Conservation (phyloP, 768 basidiomycete genomes). For the Auricularia sp. region DNA sequence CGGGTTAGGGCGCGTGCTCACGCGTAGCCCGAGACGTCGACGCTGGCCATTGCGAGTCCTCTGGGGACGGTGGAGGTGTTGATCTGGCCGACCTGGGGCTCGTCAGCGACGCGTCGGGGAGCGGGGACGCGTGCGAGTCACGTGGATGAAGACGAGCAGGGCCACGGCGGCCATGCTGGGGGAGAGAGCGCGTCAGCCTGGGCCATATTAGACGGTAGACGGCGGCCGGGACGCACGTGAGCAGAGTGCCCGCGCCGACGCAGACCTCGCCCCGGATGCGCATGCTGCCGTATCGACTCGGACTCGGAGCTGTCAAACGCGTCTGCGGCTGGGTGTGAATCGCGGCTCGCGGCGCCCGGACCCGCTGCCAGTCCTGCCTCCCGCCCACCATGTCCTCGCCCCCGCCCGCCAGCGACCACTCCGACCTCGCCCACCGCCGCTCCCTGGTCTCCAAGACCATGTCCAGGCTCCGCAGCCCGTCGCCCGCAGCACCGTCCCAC, state of each 20-base stretch:
- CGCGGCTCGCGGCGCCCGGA: neutral
- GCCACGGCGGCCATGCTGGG: conserved; percentile 38
- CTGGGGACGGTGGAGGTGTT: conserved; percentile 65
- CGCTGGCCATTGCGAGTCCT: conserved; percentile 60
- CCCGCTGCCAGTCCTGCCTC: neutral
- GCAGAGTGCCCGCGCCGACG: conserved; percentile 57
- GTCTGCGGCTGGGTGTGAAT: neutral
- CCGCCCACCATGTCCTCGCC: neutral
- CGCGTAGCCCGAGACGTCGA: conserved; percentile 69
- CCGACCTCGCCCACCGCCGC: too few relatives aligned
- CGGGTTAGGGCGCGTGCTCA: conserved; percentile 22
- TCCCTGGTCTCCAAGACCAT: neutral
- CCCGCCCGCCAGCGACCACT: neutral
- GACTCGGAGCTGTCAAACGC: neutral
- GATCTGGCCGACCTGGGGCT: conserved; percentile 67
- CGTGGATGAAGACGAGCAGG: conserved; percentile 75
- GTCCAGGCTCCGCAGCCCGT: neutral
- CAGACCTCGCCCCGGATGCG: conserved; percentile 68
- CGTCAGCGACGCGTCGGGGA: conserved; percentile 11
- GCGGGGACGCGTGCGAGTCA: conserved; percentile 20
- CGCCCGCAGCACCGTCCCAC: neutral
- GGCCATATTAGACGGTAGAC: neutral
- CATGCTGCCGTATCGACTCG: neutral
- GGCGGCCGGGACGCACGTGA: conserved; percentile 43
- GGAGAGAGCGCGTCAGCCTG: conserved; percentile 12